Base-by-base conservation (phyloP, 495 filamentous ascomycete species). In the Penicillium simplicissimum region DNA sequence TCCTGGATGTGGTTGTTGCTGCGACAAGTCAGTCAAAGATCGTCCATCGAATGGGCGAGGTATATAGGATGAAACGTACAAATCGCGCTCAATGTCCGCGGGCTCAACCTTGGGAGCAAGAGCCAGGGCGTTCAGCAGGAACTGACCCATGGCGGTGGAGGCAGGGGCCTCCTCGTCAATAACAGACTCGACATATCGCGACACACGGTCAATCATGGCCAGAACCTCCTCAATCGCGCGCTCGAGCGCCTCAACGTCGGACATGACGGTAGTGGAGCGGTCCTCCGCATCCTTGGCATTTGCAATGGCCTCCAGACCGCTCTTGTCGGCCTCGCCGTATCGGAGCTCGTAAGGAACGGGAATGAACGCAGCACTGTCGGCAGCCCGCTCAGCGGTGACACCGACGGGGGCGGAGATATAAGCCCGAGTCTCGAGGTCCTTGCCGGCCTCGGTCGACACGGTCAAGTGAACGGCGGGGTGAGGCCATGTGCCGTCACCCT, bases 1-100 rank as follows among this genome's bases (percentile, higher is more conserved):
- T 98, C 95, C 80, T 98, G 95, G 76, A 98, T 91, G 79, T 98
- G 95, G 79, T 96, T 96, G 84, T 98, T 98, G 86, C 86, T 88
- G 72, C 47, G 52, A 19, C 43, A 33, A 9, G 68, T 75, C 62
- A 73, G 60, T 54, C 58, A 71, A 88, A 35, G 10, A n/a, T 8
- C 8, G 13, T 35, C 9, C n/a, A 52, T 87, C 79, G 73, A 52
- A 59, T 57, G 48, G 25, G 8, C 3, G 52, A 14, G 28, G 8
- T 52, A n/a, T 35, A 43, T 15, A 25, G 37, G 23, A 49, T 19
- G 37, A 52, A 62, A 83, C 86, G 52, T 81, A 89, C 86, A 98
- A 98, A 82, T 97, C 93, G 68, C 88, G 76, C 83, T 98, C 95
- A 68, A 98, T 91, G 68, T 93, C 89, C 52, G 87, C 84, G 8